Evolutionary conservation across 352 stramenopile species (phyloP).

Genomic region (Globisporangium okanoganense): DNA sequence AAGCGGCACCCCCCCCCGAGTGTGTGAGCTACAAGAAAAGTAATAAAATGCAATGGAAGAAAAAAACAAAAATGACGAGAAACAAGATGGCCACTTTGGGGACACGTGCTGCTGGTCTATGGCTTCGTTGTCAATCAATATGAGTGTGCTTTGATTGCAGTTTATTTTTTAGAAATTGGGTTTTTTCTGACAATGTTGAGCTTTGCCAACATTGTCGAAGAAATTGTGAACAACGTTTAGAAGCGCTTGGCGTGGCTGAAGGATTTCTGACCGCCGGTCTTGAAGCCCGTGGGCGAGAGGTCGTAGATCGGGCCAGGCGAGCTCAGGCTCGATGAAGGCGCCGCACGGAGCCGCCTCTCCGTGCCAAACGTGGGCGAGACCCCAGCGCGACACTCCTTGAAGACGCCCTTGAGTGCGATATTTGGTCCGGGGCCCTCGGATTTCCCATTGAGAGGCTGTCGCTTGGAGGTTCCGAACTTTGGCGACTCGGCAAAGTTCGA

Average conservation of each 20-base stretch:
- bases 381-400: slow-evolving; percentile 35
- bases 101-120: not conserved
- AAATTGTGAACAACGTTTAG: not conserved
- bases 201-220: not conserved
- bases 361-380: slow-evolving; percentile 74
- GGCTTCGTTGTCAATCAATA: not conserved
- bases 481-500: slow-evolving; percentile 23
- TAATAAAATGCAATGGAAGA: slow-evolving; percentile 17
- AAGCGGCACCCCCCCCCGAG: not conserved
- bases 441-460: slow-evolving; percentile 49
- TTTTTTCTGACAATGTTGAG: not conserved
- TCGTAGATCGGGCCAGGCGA: slow-evolving; percentile 73
- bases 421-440: slow-evolving; percentile 59
- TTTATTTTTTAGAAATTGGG: not conserved
- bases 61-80: not conserved
- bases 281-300: slow-evolving; percentile 54
- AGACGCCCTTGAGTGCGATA: slow-evolving; percentile 50
- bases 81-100: not conserved
- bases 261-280: slow-evolving; percentile 40
- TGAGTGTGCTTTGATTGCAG: not conserved
- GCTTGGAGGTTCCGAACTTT: slow-evolving; percentile 62
- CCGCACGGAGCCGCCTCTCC: slow-evolving; percentile 41
- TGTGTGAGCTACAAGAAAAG: slow-evolving; percentile 9
- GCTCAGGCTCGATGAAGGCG: slow-evolving; percentile 17
- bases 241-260: slow-evolving; percentile 78